A percentile compares a stretch with the other conserved stretches of the same genome.
Evolutionary conservation across 768 basidiomycete species (phyloP).

Genomic region (Filobasidium floriforme): DNA sequence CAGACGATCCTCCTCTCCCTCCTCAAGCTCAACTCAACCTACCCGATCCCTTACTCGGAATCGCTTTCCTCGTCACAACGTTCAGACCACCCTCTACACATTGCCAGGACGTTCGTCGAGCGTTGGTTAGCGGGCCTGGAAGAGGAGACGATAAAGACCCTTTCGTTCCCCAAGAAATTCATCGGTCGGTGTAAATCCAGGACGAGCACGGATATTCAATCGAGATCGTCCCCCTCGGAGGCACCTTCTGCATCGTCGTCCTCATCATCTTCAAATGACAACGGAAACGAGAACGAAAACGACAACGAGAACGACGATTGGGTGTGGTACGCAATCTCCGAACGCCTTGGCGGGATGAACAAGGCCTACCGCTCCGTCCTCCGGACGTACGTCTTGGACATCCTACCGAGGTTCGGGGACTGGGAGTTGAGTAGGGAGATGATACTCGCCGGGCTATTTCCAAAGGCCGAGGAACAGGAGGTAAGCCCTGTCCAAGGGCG

Average conservation of each 20-base stretch:
- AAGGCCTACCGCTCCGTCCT: not conserved
- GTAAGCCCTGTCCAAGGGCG: not conserved
- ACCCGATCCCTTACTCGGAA: slow-evolving; percentile 1
- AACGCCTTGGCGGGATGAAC: not conserved
- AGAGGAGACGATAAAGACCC: not conserved
- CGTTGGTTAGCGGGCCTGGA: not conserved
- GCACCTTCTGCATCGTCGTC: not conserved
- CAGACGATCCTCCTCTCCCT: slow-evolving; percentile 8
- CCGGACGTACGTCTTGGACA: not conserved
- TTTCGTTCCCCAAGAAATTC: slow-evolving; percentile 2
- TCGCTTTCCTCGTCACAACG: not conserved
- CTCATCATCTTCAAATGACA: not conserved
- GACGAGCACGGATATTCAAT: not conserved
- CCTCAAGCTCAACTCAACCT: not conserved
- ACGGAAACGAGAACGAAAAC: not conserved
- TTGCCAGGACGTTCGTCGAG: not conserved
- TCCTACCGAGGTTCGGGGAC: slow-evolving; percentile 3
- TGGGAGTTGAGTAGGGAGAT: slow-evolving; percentile 7
- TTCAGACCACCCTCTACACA: not conserved
- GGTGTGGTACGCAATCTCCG: not conserved
- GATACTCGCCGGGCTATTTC: not conserved
- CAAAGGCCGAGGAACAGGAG: slow-evolving; percentile 4
- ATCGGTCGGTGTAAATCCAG: not conserved
- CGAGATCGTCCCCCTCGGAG: not conserved
- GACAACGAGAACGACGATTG: not conserved